A percentile compares a stretch with the other conserved stretches of the same genome.
phyloP scores from a whole-genome alignment of 2,329 filamentous ascomycete genomes.

The Fusarium sp. region DNA sequence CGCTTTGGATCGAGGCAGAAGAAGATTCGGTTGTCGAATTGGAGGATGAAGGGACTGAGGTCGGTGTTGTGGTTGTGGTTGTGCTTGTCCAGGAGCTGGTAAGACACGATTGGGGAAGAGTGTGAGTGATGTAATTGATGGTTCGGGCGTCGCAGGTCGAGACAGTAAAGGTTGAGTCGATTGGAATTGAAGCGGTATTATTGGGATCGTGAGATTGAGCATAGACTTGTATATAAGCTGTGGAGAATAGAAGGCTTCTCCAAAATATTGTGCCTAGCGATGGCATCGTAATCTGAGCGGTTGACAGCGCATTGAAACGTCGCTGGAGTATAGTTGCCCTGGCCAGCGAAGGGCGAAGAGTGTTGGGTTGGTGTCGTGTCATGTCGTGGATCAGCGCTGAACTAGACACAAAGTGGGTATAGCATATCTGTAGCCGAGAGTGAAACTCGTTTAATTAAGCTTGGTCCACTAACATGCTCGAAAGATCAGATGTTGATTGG shows the following conservation, averaged over 20 bases:
- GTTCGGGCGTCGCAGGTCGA: conserved; percentile 67
- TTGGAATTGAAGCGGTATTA: not conserved
- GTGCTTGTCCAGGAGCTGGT: conserved; percentile 67
- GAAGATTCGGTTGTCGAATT: conserved; percentile 8
- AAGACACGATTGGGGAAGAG: conserved; percentile 79
- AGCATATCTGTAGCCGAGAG: not conserved
- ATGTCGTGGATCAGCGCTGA: conserved; percentile 18
- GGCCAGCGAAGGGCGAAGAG: not conserved
- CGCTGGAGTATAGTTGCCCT: conserved; percentile 3
- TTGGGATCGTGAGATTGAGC: conserved; percentile 12
- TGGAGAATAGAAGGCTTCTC: conserved; percentile 18
- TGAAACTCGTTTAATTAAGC: conserved; percentile 16
- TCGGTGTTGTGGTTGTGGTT: conserved; percentile 56
- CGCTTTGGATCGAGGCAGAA: not conserved
- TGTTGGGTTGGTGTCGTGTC: conserved; percentile 21
- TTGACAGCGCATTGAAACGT: conserved; percentile 30
- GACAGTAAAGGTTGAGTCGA: conserved; percentile 22
- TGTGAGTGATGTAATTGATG: conserved; percentile 85
- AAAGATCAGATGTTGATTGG: conserved; percentile 12
- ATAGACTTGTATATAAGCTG: conserved; percentile 14
- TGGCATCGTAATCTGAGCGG: conserved; percentile 29
- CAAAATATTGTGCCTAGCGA: conserved; percentile 32
- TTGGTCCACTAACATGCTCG: conserved; percentile 8
- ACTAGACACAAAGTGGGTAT: conserved; percentile 24
- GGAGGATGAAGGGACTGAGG: conserved; percentile 36